Conservation (phyloP, 495 filamentous ascomycete species). For the Neurospora discreta region DNA sequence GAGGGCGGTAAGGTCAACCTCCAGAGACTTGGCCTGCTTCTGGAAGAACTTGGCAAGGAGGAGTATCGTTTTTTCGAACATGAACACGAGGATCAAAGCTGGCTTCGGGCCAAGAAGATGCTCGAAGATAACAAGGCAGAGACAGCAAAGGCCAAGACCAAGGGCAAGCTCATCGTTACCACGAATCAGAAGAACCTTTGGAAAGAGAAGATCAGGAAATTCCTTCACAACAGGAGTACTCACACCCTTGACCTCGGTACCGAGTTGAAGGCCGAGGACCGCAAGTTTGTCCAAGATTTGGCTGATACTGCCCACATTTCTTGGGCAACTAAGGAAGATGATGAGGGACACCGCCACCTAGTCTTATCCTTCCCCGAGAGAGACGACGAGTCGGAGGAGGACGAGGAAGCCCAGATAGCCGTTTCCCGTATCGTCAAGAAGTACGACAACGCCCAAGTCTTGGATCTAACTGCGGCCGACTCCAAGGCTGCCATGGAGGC, state of each 20-base stretch:
- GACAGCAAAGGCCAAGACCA: conserved; percentile 36
- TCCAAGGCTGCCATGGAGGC: conserved; percentile 63
- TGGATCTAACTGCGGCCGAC: conserved; percentile 71
- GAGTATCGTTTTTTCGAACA: conserved; percentile 88
- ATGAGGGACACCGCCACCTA: conserved; percentile 68
- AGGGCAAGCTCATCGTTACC: conserved; percentile 63
- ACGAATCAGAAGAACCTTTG: conserved; percentile 70
- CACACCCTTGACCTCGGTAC: conserved; percentile 58
- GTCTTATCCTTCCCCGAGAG: conserved; percentile 50
- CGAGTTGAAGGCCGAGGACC: conserved; percentile 70
- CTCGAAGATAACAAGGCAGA: conserved; percentile 43
- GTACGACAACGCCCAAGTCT: conserved; percentile 79
- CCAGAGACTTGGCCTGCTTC: conserved; percentile 59
- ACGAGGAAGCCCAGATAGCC: conserved; percentile 78
- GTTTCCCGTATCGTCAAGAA: conserved; percentile 71
- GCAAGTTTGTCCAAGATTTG: conserved; percentile 83
- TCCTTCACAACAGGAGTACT: conserved; percentile 50
- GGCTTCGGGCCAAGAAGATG: conserved; percentile 78
- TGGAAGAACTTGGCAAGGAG: conserved; percentile 69
- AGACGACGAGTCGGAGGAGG: conserved; percentile 53
- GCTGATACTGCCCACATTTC: conserved; percentile 69
- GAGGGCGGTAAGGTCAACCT: conserved; percentile 86
- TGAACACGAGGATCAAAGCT: conserved; percentile 77
- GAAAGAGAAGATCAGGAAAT: conserved; percentile 65
- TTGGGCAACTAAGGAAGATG: conserved; percentile 72